Conservation (phyloP, 306 rosid genomes). For the Cucumis melo region DNA sequence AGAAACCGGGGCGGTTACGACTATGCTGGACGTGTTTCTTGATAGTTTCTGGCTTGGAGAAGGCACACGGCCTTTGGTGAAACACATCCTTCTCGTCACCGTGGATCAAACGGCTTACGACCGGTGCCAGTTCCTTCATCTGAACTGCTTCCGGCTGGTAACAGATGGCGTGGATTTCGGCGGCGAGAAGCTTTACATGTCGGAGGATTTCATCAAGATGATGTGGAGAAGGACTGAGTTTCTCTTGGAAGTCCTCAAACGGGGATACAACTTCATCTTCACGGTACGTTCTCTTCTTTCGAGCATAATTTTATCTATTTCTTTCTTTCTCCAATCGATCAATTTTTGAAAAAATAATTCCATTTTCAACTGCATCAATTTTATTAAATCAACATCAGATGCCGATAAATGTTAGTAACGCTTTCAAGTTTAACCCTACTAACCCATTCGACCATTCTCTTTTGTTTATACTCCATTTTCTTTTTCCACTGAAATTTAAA, state of each 20-base stretch:
- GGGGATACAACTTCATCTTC: conserved; percentile 56
- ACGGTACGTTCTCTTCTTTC: conserved; percentile 27
- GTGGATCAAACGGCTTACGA: conserved; percentile 60
- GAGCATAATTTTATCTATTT: neutral
- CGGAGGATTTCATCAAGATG: conserved; percentile 56
- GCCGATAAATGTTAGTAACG: too few species aligned
- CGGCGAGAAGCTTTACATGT: conserved; percentile 59
- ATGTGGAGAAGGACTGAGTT: conserved; percentile 69
- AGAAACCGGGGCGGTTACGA: conserved; percentile 19
- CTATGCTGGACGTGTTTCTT: conserved; percentile 67
- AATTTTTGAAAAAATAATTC: too few species aligned
- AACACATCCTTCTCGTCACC: conserved; percentile 47
- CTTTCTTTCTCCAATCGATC: too few species aligned
- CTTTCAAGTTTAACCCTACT: too few species aligned
- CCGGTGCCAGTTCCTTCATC: conserved; percentile 31
- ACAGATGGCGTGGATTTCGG: conserved; percentile 45
- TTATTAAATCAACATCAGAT: too few species aligned
- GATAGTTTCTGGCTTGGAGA: conserved; percentile 68
- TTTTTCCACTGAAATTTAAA: too few species aligned
- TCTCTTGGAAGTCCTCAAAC: conserved; percentile 50
- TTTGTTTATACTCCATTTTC: too few species aligned
- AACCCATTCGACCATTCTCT: too few species aligned
- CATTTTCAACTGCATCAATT: too few species aligned
- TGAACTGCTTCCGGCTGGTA: conserved; percentile 42
- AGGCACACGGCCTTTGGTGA: conserved; percentile 26